phyloP scores from a whole-genome alignment of 1,284 basidiomycete genomes.

The Sphagnurus paluster region DNA sequence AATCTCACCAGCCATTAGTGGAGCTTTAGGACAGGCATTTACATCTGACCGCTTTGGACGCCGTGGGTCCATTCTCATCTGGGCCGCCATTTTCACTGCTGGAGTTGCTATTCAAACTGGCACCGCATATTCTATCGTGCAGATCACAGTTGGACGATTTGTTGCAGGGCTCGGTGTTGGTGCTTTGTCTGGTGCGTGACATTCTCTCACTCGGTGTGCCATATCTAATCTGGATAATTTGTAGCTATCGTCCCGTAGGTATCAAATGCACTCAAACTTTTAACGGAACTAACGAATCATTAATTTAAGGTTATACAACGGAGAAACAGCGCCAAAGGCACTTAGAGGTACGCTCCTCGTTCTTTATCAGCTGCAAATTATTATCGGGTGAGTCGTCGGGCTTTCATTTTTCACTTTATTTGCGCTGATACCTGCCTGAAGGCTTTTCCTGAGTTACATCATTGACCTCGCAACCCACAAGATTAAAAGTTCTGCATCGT shows the following conservation, averaged over 20 bases:
- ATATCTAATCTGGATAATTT: neutral
- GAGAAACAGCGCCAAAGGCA: constrained; percentile 77
- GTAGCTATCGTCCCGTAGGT: constrained; percentile 67
- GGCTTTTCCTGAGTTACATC: constrained; percentile 74
- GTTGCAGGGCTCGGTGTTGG: constrained; percentile 77
- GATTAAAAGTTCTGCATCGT: constrained; percentile 62
- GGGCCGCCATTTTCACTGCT: constrained; percentile 74
- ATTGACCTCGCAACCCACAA: constrained; percentile 69
- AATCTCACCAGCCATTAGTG: constrained; percentile 35
- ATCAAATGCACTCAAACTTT: constrained; percentile 4
- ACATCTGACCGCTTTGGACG: constrained; percentile 76
- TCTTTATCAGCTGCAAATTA: constrained; percentile 77
- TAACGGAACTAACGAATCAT: constrained; percentile 1
- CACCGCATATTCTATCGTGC: constrained; percentile 57
- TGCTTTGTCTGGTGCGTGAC: constrained; percentile 59
- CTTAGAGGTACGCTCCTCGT: constrained; percentile 74
- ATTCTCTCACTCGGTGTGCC: constrained; percentile 1
- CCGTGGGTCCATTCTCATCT: constrained; percentile 71
- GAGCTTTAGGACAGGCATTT: constrained; percentile 72
- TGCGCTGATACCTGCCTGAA: constrained; percentile 23
- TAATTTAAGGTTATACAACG: constrained; percentile 59
- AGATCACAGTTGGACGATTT: constrained; percentile 71
- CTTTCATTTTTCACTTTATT: neutral
- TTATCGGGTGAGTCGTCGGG: constrained; percentile 51
- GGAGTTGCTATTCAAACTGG: constrained; percentile 74